Base-by-base conservation (phyloP, 2,329 filamentous ascomycete genomes). In the Beauveria brongniartii region DNA sequence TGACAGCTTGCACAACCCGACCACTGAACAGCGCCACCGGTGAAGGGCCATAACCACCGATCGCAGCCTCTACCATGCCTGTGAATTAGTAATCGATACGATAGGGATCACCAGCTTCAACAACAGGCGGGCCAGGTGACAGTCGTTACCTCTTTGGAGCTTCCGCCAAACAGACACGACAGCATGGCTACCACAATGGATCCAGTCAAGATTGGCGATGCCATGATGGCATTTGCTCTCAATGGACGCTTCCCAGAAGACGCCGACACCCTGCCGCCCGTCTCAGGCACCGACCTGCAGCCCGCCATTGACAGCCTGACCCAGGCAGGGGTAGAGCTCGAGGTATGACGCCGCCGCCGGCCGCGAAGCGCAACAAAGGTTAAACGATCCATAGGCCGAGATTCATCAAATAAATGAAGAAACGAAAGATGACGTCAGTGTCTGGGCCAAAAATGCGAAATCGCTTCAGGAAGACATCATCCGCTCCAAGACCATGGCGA, bases 381-480 rank as follows among this genome's bases (percentile, higher is more conserved):
- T 63, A 46, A 58, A 12, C 5, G 16, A 2, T 12, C 1, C 26
- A 34, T 62, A 76, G 74, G 60, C 81, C 63, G 87, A 95, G 67
- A 88, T 97, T 62, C 88, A 87, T 65, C 73, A 78, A 24, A 84
- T 94, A 64, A 95, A 92, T 73, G 83, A 86, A 69, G 86, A 91
- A 65, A 89, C 86, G 20, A 89, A 87, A 61, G 83, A 87, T 44
- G 89, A 95, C 68, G 88, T 96, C 55, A 89, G 91, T 69, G 83
- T 87, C 56, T 97, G 93, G 93, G 90, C 95, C 61, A 77, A 81
- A 56, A 91, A 94, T 72, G 91, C 92, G 53, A 91, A 91, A 73
- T 85, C 87, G 57, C 82, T 97, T 8, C 91, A 96, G 72, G 83
- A 87, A 64, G 93, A 97, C 70, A 93, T 97, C 65, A 85, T 90